These are phyloP conservation scores for Podospora pseudoanserina DNA, from an alignment of 495 filamentous ascomycete species.

Conservation along the genomic window DNA sequence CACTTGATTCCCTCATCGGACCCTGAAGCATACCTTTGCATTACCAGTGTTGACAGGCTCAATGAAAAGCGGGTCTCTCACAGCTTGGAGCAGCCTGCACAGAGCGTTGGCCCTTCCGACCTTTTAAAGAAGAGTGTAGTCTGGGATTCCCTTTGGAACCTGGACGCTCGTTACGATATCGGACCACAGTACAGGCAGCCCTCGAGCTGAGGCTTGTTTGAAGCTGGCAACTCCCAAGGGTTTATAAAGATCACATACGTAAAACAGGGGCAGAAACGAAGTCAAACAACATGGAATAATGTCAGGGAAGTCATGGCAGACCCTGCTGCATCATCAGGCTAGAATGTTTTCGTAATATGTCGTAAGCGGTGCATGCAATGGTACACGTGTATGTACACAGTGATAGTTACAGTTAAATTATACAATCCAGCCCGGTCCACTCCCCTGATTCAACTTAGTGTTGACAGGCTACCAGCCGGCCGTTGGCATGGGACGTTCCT, in stretches of 20 bases:
- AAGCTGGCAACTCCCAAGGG: too few species aligned
- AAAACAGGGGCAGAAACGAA: not conserved
- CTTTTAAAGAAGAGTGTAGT: constrained; percentile 45
- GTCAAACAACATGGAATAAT: not conserved
- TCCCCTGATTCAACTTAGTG: not conserved
- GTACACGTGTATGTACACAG: not conserved
- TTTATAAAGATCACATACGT: not conserved
- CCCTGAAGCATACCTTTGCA: constrained; percentile 17
- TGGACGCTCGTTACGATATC: constrained; percentile 45
- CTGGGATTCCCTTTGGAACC: constrained; percentile 54
- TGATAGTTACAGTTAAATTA: constrained; percentile 2
- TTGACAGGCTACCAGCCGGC: not conserved
- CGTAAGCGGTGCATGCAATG: not conserved
- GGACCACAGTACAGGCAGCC: constrained; percentile 17
- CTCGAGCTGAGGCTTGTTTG: not conserved
- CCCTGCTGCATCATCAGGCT: not conserved
- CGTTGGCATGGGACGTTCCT: not conserved
- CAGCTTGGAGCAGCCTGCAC: constrained; percentile 29
- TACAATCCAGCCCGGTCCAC: not conserved
- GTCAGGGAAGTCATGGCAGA: not conserved
- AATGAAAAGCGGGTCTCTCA: constrained; percentile 20
- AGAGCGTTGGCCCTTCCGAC: constrained; percentile 31
- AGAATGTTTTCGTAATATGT: not conserved
- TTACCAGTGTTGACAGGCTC: constrained; percentile 22
- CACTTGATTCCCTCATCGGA: constrained; percentile 34